Evolutionary conservation across 805 yeast genomes (phyloP), one percentile per base, ranked within the genome.

Genomic region (Candida awuae): DNA sequence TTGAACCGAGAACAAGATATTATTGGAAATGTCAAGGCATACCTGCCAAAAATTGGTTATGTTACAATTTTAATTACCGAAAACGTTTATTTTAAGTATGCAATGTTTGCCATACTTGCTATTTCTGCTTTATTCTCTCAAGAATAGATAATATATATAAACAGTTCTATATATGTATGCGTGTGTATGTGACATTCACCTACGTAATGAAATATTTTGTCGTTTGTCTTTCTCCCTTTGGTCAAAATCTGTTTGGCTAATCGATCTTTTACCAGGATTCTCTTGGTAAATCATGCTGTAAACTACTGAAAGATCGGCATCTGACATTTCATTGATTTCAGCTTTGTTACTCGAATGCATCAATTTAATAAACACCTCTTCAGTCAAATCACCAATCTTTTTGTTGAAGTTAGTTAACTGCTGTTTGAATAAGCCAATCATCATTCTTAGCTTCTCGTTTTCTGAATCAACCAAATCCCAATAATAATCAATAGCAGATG

Each of bases 1-100:
- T 66, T 92, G 52, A 78, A 84, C 51, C 78, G 88, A 47, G 71
- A 77, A 29, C 68, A 63, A 12, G 97, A 92, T 54, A 71, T 92
- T 37, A 77, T 85, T 7, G 97, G 97, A 2, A 77, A 87, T 2
- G 98, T 90, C n/a, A 80, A 80, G 61, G 97, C 83, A 1, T 92
- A 88, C 57, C 65, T 92, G 41, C 98, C 98, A 13, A 75, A 71
- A 52, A 68, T 88, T 14, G 98, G 98, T 0, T 92, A 92, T 52
- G 71, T 87, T 8, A 92, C 98, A 1, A 88, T 92, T 43, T 73
- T 90, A 55, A 75, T 92, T 46, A 84, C 95, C 6, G 98, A 92
- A 55, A 85, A 86, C 55, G 73, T 74, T 42, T 86, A 84, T 55
- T 81, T 87, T 58, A 84, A 86, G 54, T 82, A 74, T 52, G 81